These are phyloP conservation scores for Sesbania bispinosa DNA, from an alignment of 306 rosid genomes.

Conservation along the genomic window DNA sequence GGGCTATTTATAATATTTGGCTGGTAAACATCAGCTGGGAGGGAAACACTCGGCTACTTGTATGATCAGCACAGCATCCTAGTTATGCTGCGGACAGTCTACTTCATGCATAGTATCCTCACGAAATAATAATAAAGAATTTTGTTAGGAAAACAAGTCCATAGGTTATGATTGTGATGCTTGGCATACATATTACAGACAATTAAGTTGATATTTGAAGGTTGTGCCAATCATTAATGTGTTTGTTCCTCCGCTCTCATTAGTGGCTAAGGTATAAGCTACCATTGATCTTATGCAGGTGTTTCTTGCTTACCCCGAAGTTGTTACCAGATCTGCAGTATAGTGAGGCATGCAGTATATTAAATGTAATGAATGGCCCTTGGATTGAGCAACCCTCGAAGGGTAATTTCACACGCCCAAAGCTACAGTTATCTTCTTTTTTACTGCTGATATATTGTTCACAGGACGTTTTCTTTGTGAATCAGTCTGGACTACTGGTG, in stretches of 20 bases:
- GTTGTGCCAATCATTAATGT: background rate
- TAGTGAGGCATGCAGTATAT: conserved; percentile 83
- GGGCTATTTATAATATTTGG: background rate
- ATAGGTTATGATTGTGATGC: conserved; percentile 9
- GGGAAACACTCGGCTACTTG: background rate
- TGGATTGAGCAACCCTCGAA: conserved; percentile 67
- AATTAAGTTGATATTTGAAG: conserved; percentile 12
- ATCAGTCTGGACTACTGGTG: conserved; percentile 85
- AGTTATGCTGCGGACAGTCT: background rate
- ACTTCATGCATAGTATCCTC: no score
- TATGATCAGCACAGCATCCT: background rate
- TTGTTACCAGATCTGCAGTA: conserved; percentile 82
- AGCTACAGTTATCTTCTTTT: background rate
- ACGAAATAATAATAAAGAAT: background rate
- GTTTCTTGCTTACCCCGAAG: conserved; percentile 92
- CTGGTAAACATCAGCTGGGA: background rate
- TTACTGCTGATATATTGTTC: conserved; percentile 16
- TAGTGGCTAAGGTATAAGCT: background rate
- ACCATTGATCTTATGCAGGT: conserved; percentile 51
- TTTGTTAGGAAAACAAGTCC: background rate
- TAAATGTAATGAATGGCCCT: conserved; percentile 91
- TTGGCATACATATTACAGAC: background rate
- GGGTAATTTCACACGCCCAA: conserved; percentile 41
- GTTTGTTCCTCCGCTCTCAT: background rate
- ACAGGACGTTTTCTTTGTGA: conserved; percentile 3